Base-by-base conservation (phyloP, 345 rosid species). In the Lenwebbia sp. region DNA sequence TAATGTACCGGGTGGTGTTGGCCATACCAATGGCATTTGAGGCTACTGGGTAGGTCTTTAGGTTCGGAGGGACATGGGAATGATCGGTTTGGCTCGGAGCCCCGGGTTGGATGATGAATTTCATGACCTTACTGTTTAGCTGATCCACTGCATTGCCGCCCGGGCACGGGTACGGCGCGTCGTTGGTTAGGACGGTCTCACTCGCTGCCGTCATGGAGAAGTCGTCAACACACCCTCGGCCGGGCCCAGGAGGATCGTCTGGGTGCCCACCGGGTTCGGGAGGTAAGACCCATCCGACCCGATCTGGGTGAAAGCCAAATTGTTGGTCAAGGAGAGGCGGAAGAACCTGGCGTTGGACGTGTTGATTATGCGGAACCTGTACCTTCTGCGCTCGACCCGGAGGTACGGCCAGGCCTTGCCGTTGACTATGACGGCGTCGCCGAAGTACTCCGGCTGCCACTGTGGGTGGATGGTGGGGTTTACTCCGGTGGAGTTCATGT, bases 361-460 rank as follows among this genome's bases (percentile, higher is more conserved):
- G 76, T 96, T 96, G 52, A 90, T 93, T 83, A 95, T 92, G 5
- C 96, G 91, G 21, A 95, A 94, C 76, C 98, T 89, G 50, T 96
- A 95, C 83, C 91, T 96, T 6, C 98, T 92, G 26, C 96, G 96
- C 82, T 91, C 93, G 19, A 96, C 99, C 0, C 58, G 83, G 89
- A 94, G 3, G 15, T 85, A 85, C 0, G 99, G 99, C 99, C 99
- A 96, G 1, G 95, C 96, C 87, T 96, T 95, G 2, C 99, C 98
- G 41, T 95, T 96, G 1, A 96, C 99, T 1, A 95, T 84, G 76
- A 95, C 93, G 0, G 87, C 93, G 3, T 94, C 95, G 4, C 98
- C 98, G 47, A 94, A 96, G 81, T 95, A 96, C 58, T 96, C 99
- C 0, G 98, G 98, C 53, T 90, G 98, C 99, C 99, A 96, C 50